These are phyloP conservation scores for Cladophialophora exuberans DNA, from an alignment of 2,329 filamentous ascomycete species.

Conservation along the genomic window DNA sequence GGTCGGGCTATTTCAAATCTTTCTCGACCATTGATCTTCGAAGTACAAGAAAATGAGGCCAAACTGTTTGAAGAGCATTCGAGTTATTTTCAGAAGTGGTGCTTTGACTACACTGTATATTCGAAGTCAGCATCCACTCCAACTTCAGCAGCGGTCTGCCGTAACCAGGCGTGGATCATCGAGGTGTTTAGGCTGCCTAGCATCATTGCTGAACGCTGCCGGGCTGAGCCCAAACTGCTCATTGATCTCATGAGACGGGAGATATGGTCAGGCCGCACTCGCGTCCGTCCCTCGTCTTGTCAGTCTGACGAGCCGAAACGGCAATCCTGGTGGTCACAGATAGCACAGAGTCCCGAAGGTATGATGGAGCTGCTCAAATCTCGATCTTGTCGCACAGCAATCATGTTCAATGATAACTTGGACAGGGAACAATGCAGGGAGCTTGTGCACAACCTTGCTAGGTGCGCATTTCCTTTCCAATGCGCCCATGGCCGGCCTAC, in stretches of 20 bases:
- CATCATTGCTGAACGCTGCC: constrained; percentile 75
- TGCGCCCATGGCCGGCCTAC: constrained; percentile 56
- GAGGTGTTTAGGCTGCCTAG: constrained; percentile 66
- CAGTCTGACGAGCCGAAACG: neutral
- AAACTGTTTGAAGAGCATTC: constrained; percentile 59
- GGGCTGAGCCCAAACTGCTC: constrained; percentile 69
- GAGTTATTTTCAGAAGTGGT: constrained; percentile 71
- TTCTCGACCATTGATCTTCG: constrained; percentile 63
- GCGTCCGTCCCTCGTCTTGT: neutral
- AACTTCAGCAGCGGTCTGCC: neutral
- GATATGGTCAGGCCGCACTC: constrained; percentile 63
- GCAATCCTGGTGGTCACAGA: constrained; percentile 34
- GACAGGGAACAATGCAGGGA: constrained; percentile 42
- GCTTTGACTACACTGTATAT: constrained; percentile 70
- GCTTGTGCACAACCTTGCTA: constrained; percentile 43
- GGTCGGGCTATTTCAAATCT: constrained; percentile 39
- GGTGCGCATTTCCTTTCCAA: constrained; percentile 53
- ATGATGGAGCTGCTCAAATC: constrained; percentile 67
- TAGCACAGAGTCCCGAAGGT: constrained; percentile 72
- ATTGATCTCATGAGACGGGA: constrained; percentile 76
- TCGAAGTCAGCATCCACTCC: too few relatives aligned
- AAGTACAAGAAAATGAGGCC: constrained; percentile 65
- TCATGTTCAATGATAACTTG: constrained; percentile 56
- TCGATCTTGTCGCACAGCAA: constrained; percentile 52
- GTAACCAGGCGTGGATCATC: constrained; percentile 39